phyloP scores from a whole-genome alignment of 352 stramenopile species.

The Phytopythium cucurbitacearum region DNA sequence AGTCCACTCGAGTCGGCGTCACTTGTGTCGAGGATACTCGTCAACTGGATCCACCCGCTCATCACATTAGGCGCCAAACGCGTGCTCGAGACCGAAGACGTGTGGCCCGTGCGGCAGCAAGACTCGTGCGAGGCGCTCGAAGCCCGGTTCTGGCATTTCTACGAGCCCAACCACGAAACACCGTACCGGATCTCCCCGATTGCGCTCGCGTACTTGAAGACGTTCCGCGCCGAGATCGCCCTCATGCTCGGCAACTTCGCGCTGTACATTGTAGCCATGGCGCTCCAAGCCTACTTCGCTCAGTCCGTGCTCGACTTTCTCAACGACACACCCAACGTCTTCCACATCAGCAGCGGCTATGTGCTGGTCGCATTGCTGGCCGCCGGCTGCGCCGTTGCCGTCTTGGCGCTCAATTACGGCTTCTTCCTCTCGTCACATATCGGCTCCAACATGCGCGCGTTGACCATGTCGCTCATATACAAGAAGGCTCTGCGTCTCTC shows the following conservation, averaged over 20 bases:
- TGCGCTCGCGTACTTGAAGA: constrained; percentile 8
- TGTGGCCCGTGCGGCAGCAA: constrained; percentile 20
- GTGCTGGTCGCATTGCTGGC: constrained; percentile 22
- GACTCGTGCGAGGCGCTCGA: constrained; percentile 22
- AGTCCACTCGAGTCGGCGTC: constrained; percentile 35
- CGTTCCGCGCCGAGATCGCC: constrained; percentile 12
- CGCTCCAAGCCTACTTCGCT: constrained; percentile 21
- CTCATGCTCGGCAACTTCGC: constrained; percentile 11
- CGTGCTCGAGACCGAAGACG: constrained; percentile 20
- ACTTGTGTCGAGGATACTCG: constrained; percentile 17
- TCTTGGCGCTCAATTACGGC: constrained; percentile 29
- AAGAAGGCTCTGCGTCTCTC: constrained; percentile 60
- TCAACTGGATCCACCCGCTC: constrained; percentile 29
- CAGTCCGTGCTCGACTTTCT: constrained; percentile 24
- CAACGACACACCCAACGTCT: constrained; percentile 20
- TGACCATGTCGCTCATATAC: constrained; percentile 37
- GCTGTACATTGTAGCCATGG: constrained; percentile 23
- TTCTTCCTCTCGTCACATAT: constrained; percentile 30
- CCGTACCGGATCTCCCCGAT: constrained; percentile 14
- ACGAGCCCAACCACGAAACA: constrained; percentile 1
- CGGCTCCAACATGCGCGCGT: constrained; percentile 31
- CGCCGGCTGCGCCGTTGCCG: constrained; percentile 10
- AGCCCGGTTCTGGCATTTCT: constrained; percentile 14
- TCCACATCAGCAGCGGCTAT: constrained; percentile 22
- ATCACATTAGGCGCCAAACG: constrained; percentile 18